Evolutionary conservation across 148 eudicot species (phyloP).

Genomic region (Fallopia convolvulus): DNA sequence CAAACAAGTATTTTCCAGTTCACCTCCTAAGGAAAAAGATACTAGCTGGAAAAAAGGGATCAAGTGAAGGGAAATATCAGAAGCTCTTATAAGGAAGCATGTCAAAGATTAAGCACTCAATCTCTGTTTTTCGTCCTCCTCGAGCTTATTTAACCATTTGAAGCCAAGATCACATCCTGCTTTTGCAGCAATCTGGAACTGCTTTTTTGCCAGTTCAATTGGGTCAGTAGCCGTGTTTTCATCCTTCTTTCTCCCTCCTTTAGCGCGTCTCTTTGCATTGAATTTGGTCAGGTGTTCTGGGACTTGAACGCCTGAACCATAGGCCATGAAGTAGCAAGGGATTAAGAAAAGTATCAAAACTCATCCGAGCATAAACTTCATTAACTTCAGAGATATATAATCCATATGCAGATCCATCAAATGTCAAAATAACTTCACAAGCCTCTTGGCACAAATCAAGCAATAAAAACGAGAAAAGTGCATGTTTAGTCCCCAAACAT

Average conservation of each 20-base stretch:
- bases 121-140: slow-evolving; percentile 61
- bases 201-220: slow-evolving; percentile 60
- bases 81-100: not conserved
- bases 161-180: slow-evolving; percentile 90
- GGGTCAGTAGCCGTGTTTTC: slow-evolving; percentile 26
- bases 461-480: not conserved
- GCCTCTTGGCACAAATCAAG: not conserved
- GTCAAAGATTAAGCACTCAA: slow-evolving; percentile 15
- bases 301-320: slow-evolving; percentile 44
- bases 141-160: slow-evolving; percentile 71
- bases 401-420: not conserved
- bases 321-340: not conserved
- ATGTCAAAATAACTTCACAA: not conserved
- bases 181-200: slow-evolving; percentile 77
- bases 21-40: not conserved
- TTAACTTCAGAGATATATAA: not conserved
- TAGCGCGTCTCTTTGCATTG: slow-evolving; percentile 32
- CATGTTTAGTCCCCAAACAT: not conserved
- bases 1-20: not conserved
- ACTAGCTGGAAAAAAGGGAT: not conserved
- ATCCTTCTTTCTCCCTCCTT: slow-evolving; percentile 23
- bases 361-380: not conserved
- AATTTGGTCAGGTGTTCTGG: slow-evolving; percentile 65
- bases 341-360: not conserved
- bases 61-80: not conserved